Evolutionary conservation across 768 basidiomycete species (phyloP), one percentile per base, ranked within the genome.

Genomic region (Russula sp.): DNA sequence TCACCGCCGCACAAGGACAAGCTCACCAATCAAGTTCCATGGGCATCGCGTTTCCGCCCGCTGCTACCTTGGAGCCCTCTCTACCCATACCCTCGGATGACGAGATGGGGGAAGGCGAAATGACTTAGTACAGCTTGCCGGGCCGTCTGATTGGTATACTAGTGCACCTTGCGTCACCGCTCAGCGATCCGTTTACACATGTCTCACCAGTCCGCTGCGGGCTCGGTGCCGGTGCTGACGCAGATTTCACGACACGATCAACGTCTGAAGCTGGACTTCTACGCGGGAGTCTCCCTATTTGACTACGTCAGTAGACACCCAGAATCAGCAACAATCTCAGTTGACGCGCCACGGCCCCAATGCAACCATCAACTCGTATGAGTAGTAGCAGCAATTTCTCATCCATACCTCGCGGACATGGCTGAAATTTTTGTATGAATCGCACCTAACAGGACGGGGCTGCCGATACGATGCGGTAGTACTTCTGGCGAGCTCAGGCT

Each of bases 201-300:
- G 86, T 84, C 70, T 75, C 80, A 0, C 75, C 79, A 1, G 73
- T 76, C 13, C 65, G 69, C 40, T 65, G 65, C 14, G 61, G 65
- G 7, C 61, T 58, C 3, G 45, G 47, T 20, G 76, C 80, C 40
- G 76, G 77, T 14, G 79, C 80, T 20, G 91, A 93, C 72, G 79
- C 87, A 0, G 92, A 94, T 56, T 87, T 91, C 11, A 88, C 90
- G 18, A 92, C 91, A 3, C 77, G 27, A 3, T 27, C 27, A 27
- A 27, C 27, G 27, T 27, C 27, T 2, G 27, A 27, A 2, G 27
- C 27, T 27, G 27, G 27, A 27, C 27, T 2, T 27, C 27, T 27
- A 27, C 27, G 27, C 27, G 27, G 27, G 27, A 27, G 27, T 27
- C 27, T 27, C 27, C 27, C 27, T 27, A 27, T 27, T 27, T 27